Evolutionary conservation across 2,329 filamentous ascomycete species (phyloP).

Genomic region (Microsporum ferrugineum): DNA sequence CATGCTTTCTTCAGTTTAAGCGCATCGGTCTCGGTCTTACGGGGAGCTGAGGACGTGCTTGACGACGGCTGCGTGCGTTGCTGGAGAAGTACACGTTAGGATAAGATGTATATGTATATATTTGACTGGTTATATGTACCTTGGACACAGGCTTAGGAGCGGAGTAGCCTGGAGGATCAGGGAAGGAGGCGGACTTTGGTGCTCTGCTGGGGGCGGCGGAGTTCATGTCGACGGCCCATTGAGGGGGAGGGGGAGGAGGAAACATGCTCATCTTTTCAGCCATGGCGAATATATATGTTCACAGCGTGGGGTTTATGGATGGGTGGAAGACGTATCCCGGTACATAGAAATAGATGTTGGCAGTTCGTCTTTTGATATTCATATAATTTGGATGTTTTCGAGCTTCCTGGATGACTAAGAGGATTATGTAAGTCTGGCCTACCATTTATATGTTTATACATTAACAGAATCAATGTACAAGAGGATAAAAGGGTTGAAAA

Average conservation of each 20-base stretch:
- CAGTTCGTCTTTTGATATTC: too few species aligned
- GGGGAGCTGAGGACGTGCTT: slow-evolving; percentile 50
- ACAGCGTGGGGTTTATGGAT: background rate
- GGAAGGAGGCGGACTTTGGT: slow-evolving; percentile 53
- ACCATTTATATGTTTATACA: too few species aligned
- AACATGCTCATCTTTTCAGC: background rate
- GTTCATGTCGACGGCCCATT: slow-evolving; percentile 75
- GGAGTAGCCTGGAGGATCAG: slow-evolving; percentile 79
- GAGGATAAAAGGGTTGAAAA: too few species aligned
- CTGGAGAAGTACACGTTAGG: slow-evolving; percentile 13
- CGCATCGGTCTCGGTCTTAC: slow-evolving; percentile 66
- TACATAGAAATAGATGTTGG: too few species aligned
- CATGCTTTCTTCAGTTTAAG: slow-evolving; percentile 98
- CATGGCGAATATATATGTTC: background rate
- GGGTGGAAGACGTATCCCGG: background rate
- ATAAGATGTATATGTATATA: slow-evolving; percentile 16
- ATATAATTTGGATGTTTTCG: too few species aligned
- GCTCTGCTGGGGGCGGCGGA: slow-evolving; percentile 54
- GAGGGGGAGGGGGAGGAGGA: slow-evolving; percentile 45
- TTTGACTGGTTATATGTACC: slow-evolving; percentile 11
- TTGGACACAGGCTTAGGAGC: slow-evolving; percentile 27
- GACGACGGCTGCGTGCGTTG: slow-evolving; percentile 37
- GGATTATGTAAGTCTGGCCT: too few species aligned
- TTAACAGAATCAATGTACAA: too few species aligned
- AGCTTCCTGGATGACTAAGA: too few species aligned